Percentiles rank a stretch among this genome's conserved stretches.
Evolutionary conservation across 192 early-diverging fungal genomes (phyloP).

Genomic region (Entomortierella beljakovae): DNA sequence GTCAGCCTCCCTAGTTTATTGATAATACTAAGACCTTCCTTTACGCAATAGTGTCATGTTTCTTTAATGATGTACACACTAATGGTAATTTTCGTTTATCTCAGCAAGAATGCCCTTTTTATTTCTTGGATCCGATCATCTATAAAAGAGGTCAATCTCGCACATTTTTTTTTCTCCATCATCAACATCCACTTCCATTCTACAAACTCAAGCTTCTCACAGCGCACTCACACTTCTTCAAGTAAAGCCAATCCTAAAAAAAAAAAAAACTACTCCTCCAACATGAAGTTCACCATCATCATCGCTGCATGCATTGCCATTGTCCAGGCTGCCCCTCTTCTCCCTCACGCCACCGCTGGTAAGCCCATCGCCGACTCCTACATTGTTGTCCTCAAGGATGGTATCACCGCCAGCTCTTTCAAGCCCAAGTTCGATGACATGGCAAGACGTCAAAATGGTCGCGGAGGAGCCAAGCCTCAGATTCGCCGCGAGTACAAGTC

Average conservation of each 20-base stretch:
- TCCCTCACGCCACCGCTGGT: constrained; percentile 6
- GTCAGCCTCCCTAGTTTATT: too few species aligned
- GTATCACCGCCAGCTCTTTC: constrained; percentile 28
- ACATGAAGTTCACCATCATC: constrained; percentile 28
- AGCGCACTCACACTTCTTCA: too few species aligned
- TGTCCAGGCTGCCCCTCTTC: constrained; percentile 28
- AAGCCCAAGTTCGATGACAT: constrained; percentile 28
- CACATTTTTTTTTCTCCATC: too few species aligned
- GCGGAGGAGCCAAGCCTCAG: constrained; percentile 12
- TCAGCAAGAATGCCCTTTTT: too few species aligned
- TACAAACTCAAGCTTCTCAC: neutral
- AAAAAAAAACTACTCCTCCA: neutral
- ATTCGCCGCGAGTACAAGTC: constrained; percentile 25
- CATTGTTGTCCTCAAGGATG: constrained; percentile 39
- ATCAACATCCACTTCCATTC: too few species aligned
- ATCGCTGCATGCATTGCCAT: constrained; percentile 25
- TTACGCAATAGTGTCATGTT: too few species aligned
- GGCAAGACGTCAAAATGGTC: constrained; percentile 23
- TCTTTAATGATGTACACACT: too few species aligned
- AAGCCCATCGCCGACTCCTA: constrained; percentile 65
- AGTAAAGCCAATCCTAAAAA: neutral
- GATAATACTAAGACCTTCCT: too few species aligned
- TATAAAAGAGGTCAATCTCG: too few species aligned
- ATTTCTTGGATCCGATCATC: too few species aligned
- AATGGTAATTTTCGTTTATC: too few species aligned